A percentile compares a stretch with the other conserved stretches of the same genome.
These are phyloP conservation scores for Globisporangium camurandrum DNA, from an alignment of 352 stramenopile genomes.

Conservation along the genomic window DNA sequence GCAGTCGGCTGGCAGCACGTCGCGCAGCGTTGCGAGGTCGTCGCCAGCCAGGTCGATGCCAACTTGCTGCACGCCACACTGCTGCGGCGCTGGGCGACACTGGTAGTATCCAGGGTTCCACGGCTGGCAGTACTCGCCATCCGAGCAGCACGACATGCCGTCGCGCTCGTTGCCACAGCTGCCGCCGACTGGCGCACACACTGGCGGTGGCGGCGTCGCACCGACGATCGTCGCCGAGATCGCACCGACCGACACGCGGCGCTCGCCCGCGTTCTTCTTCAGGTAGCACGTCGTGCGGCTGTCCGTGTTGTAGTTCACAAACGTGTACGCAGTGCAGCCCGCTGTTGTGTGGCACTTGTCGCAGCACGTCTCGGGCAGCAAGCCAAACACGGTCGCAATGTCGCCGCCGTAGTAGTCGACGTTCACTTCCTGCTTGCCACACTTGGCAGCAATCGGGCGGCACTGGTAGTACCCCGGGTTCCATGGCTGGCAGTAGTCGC, in stretches of 20 bases:
- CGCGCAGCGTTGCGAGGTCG: slow-evolving; percentile 5
- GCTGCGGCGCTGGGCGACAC: slow-evolving; percentile 13
- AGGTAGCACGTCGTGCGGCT: slow-evolving; percentile 8
- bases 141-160: neutral
- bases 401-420: slow-evolving; percentile 11
- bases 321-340: slow-evolving; percentile 14
- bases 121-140: slow-evolving; percentile 32
- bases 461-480: slow-evolving; percentile 8
- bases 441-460: neutral
- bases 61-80: slow-evolving; percentile 12
- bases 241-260: neutral
- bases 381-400: slow-evolving; percentile 1
- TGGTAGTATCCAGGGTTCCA: slow-evolving; percentile 39
- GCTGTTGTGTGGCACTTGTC: slow-evolving; percentile 7
- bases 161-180: neutral
- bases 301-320: slow-evolving; percentile 11
- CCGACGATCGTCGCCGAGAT: too few species aligned
- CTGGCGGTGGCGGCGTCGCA: too few species aligned
- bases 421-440: neutral
- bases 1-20: slow-evolving; percentile 19
- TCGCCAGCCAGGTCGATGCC: slow-evolving; percentile 14
- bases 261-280: neutral
- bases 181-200: neutral
- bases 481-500: slow-evolving; percentile 11
- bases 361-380: slow-evolving; percentile 8